phyloP scores from a whole-genome alignment of 495 filamentous ascomycete genomes.

The Thermothielavioides terrestris region DNA sequence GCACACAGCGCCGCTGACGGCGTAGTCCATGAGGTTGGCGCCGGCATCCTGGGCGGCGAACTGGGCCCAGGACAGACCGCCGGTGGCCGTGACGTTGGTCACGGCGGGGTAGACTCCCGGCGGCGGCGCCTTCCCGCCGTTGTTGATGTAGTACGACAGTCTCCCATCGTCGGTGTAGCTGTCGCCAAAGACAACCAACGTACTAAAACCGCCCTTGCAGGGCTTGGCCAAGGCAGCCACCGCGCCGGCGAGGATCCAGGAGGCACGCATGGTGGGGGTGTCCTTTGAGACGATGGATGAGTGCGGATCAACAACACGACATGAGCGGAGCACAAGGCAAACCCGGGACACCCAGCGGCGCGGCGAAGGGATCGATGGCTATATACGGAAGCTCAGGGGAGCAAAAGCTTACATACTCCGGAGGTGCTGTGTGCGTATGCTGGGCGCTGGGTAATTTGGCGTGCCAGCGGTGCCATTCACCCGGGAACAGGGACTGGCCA shows the following conservation, averaged over 20 bases:
- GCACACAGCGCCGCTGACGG: conserved; percentile 60
- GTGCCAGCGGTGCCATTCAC: conserved; percentile 20
- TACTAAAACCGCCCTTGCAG: conserved; percentile 19
- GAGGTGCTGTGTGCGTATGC: too few relatives aligned
- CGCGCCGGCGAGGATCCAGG: conserved; percentile 19
- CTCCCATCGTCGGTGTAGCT: conserved; percentile 69
- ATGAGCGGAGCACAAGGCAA: background rate
- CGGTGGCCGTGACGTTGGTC: conserved; percentile 45
- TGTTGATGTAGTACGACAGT: conserved; percentile 47
- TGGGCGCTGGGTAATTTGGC: conserved; percentile 12
- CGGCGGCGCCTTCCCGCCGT: conserved; percentile 53
- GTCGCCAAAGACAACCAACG: conserved; percentile 52
- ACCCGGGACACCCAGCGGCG: too few relatives aligned
- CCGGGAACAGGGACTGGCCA: conserved; percentile 14
- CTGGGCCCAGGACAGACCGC: conserved; percentile 61
- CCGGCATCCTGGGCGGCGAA: conserved; percentile 48
- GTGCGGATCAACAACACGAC: background rate
- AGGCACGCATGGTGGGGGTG: conserved; percentile 17
- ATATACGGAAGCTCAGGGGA: conserved; percentile 10
- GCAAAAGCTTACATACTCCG: too few relatives aligned
- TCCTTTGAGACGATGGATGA: background rate
- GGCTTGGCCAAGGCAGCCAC: conserved; percentile 12
- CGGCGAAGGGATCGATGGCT: background rate
- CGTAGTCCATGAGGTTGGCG: conserved; percentile 62
- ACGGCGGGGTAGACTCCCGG: conserved; percentile 42